Percentiles rank a stretch among this genome's conserved stretches.
These are phyloP conservation scores for Tetrapyrgos nigripes DNA, from an alignment of 1,284 basidiomycete species.

Conservation along the genomic window DNA sequence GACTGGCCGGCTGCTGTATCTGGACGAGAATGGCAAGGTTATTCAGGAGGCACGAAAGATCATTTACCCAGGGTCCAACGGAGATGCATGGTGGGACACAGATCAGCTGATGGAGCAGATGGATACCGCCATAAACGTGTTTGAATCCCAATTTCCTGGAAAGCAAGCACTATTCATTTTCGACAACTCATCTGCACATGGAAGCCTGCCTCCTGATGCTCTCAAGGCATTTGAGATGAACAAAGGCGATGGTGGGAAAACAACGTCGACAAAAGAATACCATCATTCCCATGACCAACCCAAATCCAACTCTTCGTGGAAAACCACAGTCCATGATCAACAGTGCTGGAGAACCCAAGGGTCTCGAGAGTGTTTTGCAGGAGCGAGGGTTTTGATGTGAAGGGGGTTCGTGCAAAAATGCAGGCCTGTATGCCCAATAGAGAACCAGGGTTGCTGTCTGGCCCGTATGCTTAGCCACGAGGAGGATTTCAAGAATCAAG, in stretches of 20 bases:
- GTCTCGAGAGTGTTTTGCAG: too few species aligned
- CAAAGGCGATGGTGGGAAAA: background rate
- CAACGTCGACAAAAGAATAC: too few species aligned
- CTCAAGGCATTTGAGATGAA: too few species aligned
- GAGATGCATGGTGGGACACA: conserved; percentile 26
- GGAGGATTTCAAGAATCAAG: conserved; percentile 21
- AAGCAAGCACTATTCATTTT: conserved; percentile 14
- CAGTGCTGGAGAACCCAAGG: too few species aligned
- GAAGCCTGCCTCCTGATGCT: too few species aligned
- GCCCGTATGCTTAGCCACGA: conserved; percentile 21
- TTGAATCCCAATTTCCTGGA: conserved; percentile 7
- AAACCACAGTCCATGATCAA: too few species aligned
- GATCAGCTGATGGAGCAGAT: background rate
- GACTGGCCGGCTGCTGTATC: conserved; percentile 9
- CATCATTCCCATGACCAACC: too few species aligned
- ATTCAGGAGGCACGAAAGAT: conserved; percentile 11
- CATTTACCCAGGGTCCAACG: conserved; percentile 9
- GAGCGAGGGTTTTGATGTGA: conserved; percentile 8
- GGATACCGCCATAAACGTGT: too few species aligned
- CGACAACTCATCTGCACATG: too few species aligned
- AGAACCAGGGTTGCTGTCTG: conserved; percentile 24
- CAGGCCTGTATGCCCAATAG: conserved; percentile 28
- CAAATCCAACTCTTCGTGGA: too few species aligned
- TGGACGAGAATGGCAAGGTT: conserved; percentile 1
- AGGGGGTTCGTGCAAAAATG: too few species aligned